A percentile compares a stretch with the other conserved stretches of the same genome.
Conservation (phyloP, 306 rosid genomes). For the Cicer arietinum region DNA sequence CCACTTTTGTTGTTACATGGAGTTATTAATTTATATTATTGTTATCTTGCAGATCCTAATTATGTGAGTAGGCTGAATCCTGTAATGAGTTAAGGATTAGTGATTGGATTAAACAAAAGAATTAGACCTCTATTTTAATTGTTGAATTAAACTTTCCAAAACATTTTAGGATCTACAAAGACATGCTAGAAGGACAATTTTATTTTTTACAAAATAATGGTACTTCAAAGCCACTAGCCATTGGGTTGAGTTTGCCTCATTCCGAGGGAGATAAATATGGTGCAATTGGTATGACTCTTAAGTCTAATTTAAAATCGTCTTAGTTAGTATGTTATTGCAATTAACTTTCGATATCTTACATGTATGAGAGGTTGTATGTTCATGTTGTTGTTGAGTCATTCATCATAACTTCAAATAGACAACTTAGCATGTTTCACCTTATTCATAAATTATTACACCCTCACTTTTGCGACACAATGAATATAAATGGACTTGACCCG, state of each 20-base stretch:
- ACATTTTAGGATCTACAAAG: slow-evolving; percentile 40
- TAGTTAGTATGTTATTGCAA: slow-evolving; percentile 14
- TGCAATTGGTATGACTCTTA: slow-evolving; percentile 60
- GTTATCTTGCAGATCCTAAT: too few relatives aligned
- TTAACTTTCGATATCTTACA: neutral
- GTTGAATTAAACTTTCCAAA: too few relatives aligned
- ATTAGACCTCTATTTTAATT: too few relatives aligned
- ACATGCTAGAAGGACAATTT: slow-evolving; percentile 71
- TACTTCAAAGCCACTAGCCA: slow-evolving; percentile 74
- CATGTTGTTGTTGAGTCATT: slow-evolving; percentile 80
- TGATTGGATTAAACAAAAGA: too few relatives aligned
- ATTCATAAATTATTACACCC: slow-evolving; percentile 77
- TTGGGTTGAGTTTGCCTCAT: slow-evolving; percentile 79
- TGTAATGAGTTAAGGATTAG: too few relatives aligned
- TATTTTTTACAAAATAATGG: slow-evolving; percentile 61
- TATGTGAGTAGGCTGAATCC: too few relatives aligned
- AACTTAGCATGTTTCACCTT: slow-evolving; percentile 79
- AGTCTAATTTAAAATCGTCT: neutral
- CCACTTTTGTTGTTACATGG: too few relatives aligned
- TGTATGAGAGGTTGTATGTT: slow-evolving; percentile 71
- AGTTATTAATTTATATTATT: too few relatives aligned
- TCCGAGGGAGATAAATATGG: slow-evolving; percentile 64
- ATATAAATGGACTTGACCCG: slow-evolving; percentile 74
- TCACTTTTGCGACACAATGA: slow-evolving; percentile 84
- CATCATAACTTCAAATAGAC: slow-evolving; percentile 80